Evolutionary conservation across 2,329 filamentous ascomycete species (phyloP), one percentile per base, ranked within the genome.

Genomic region (Magnaporthiopsis incrustans): DNA sequence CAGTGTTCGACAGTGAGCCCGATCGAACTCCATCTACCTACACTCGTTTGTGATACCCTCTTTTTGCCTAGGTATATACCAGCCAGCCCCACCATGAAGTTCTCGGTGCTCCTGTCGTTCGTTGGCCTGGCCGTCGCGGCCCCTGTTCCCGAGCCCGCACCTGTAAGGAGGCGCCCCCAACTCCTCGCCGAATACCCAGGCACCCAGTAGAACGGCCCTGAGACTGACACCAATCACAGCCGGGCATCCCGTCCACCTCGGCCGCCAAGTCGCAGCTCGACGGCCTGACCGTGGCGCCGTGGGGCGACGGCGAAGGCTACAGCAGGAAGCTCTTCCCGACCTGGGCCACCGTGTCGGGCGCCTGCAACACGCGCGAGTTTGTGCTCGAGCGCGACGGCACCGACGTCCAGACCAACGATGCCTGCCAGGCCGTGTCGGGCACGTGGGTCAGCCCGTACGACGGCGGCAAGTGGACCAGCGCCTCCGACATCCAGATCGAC

Each of bases 401-500:
- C 15, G 77, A 79, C 68, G 87, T 94, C 14, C 77, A 81, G 6
- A 80, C 82, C 50, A 80, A 82, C 73, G 78, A 75, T 15, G 79
- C 82, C 44, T 96, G 91, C 74, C 76, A 81, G 1, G 75, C 89
- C 0, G 87, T 81, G 0, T 85, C 83, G 3, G 91, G 91, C 5
- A 80, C 78, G 0, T 95, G 91, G 91, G 75, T 73, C 57, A 88
- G 84, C 50, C 88, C 89, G 0, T 95, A 90, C 72, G 91, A 94
- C 70, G 90, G 89, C 22, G 87, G 78, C 0, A 85, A 80, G 1
- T 92, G 89, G 88, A 88, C 85, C 0, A 77, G 79, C 0, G 84
- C 89, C 1, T 83, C 80, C 25, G 89, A 93, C 69, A 74, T 95
- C 1, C 90, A 94, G 69, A 94, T 95, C 66, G 91, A 95, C 73